Evolutionary conservation across 2,329 filamentous ascomycete species (phyloP).

Genomic region (Davidsoniella eucalypti): DNA sequence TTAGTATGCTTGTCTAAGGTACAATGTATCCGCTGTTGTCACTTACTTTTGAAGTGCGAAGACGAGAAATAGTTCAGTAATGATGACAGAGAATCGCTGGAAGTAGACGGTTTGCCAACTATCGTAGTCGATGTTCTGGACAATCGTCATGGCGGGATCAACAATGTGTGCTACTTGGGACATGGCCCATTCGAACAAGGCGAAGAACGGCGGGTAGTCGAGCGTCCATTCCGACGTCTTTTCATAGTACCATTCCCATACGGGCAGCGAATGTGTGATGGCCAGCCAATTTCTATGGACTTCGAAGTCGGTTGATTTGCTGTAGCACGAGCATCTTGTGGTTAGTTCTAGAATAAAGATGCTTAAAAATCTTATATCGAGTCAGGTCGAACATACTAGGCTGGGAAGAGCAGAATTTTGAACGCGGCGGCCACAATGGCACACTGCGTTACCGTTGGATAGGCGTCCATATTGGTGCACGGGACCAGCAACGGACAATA

Average conservation of each 20-base stretch:
- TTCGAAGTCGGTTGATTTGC: constrained; percentile 98
- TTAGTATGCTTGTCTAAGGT: neutral
- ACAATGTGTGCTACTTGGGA: constrained; percentile 62
- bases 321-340: constrained; percentile 22
- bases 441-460: constrained; percentile 79
- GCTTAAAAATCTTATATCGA: too few relatives aligned
- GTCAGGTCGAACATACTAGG: constrained; percentile 54
- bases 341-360: neutral
- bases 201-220: constrained; percentile 97
- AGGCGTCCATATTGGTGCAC: constrained; percentile 49
- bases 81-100: constrained; percentile 73
- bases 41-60: constrained; percentile 62
- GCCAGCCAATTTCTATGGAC: constrained; percentile 98
- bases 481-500: constrained; percentile 1
- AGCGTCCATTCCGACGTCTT: constrained; percentile 98
- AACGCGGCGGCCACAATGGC: constrained; percentile 73
- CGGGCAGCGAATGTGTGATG: constrained; percentile 75
- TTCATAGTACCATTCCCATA: constrained; percentile 90
- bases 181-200: constrained; percentile 86
- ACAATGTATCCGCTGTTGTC: neutral
- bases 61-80: constrained; percentile 68
- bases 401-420: constrained; percentile 82
- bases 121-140: constrained; percentile 69
- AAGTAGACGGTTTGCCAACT: constrained; percentile 93
- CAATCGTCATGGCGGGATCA: constrained; percentile 66